A percentile compares a stretch with the other conserved stretches of the same genome.
These are phyloP conservation scores for Nicotiana attenuata DNA, from an alignment of 257 asterid genomes.

Conservation along the genomic window DNA sequence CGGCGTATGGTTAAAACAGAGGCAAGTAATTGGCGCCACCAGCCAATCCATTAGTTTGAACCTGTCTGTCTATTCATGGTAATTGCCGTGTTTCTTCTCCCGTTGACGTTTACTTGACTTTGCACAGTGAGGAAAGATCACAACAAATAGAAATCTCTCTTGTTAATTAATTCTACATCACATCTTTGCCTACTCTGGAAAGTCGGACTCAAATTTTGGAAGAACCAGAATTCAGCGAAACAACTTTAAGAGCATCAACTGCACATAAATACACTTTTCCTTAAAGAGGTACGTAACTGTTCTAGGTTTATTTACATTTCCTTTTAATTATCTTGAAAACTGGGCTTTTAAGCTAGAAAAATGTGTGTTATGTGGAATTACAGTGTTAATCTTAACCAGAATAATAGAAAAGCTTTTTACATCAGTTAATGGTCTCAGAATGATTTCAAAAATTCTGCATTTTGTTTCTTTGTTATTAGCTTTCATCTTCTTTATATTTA, in stretches of 20 bases:
- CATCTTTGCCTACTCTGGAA: not conserved
- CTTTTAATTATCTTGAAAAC: not conserved
- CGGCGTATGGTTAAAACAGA: too few species aligned
- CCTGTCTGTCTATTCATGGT: not conserved
- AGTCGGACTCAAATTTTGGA: not conserved
- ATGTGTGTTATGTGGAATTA: not conserved
- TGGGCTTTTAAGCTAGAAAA: not conserved
- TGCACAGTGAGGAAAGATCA: not conserved
- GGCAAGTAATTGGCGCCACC: not conserved
- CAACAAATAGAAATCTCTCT: not conserved
- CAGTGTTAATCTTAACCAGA: not conserved
- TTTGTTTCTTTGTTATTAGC: not conserved
- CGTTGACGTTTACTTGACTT: conserved; percentile 9
- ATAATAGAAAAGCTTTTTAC: not conserved
- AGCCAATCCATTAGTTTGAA: not conserved
- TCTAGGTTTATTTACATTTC: not conserved
- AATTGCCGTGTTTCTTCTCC: not conserved
- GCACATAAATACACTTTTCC: not conserved
- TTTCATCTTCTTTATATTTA: not conserved
- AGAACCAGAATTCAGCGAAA: not conserved
- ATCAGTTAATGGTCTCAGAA: not conserved
- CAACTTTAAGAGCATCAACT: not conserved
- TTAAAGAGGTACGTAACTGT: not conserved
- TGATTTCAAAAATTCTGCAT: not conserved
- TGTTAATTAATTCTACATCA: not conserved